Conservation (phyloP, 73 alveolate species). For the Urostyla sp. region DNA sequence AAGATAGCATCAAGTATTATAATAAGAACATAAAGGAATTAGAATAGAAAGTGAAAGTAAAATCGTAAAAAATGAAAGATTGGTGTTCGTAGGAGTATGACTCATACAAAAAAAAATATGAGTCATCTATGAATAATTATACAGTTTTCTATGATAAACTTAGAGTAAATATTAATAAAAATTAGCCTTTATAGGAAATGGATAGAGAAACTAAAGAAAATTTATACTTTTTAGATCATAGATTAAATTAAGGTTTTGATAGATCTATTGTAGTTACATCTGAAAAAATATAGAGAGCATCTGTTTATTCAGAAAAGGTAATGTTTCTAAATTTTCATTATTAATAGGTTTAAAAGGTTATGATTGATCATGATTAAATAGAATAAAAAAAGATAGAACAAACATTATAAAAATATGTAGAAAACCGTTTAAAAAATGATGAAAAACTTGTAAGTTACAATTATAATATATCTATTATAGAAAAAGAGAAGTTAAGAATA, state of each 20-base stretch:
- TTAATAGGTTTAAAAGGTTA: constrained; percentile 19
- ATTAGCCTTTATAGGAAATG: background rate
- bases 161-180: background rate
- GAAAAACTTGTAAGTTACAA: constrained; percentile 30
- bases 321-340: background rate
- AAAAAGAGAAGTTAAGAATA: constrained; percentile 3
- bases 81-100: background rate
- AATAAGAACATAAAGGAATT: constrained; percentile 15
- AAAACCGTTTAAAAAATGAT: constrained; percentile 23
- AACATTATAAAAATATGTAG: constrained; percentile 17
- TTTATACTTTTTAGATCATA: constrained; percentile 1
- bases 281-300: constrained; percentile 38
- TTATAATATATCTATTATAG: background rate
- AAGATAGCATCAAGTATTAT: constrained; percentile 15
- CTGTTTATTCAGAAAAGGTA: constrained; percentile 38
- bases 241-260: constrained; percentile 28
- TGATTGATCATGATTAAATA: constrained; percentile 21
- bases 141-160: background rate
- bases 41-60: background rate
- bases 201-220: constrained; percentile 2
- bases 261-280: constrained; percentile 6
- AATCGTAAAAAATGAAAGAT: constrained; percentile 10
- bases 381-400: constrained; percentile 29
- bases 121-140: background rate
- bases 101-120: background rate